Conservation (phyloP, 768 basidiomycete species). For the Tricholoma furcatifolium region DNA sequence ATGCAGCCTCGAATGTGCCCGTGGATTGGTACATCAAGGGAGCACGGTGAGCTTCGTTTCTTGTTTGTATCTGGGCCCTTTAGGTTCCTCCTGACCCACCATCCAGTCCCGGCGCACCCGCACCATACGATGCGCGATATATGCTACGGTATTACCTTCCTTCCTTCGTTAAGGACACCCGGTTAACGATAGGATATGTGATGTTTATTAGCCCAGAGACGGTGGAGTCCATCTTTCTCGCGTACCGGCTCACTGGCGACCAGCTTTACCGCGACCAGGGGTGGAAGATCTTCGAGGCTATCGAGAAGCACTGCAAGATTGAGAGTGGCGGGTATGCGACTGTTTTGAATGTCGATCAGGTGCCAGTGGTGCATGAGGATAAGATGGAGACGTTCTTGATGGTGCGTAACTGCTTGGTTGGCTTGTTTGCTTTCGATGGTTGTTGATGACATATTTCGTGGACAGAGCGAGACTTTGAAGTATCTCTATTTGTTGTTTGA, state of each 20-base stretch:
- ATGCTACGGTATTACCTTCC: conserved; percentile 66
- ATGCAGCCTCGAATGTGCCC: conserved; percentile 39
- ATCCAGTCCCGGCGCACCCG: conserved; percentile 34
- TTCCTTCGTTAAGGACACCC: neutral
- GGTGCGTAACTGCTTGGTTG: conserved; percentile 41
- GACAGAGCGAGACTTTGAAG: conserved; percentile 84
- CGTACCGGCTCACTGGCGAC: conserved; percentile 88
- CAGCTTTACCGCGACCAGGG: conserved; percentile 76
- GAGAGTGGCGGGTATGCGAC: conserved; percentile 82
- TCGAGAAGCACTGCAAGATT: conserved; percentile 78
- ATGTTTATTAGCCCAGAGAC: conserved; percentile 77
- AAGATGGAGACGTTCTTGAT: conserved; percentile 97
- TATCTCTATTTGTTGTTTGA: conserved; percentile 89
- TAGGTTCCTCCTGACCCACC: neutral
- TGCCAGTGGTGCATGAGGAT: conserved; percentile 69
- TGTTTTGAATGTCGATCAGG: conserved; percentile 80
- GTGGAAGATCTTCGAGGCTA: conserved; percentile 89
- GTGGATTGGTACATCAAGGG: conserved; percentile 94
- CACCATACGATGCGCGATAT: conserved; percentile 85
- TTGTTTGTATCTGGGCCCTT: neutral
- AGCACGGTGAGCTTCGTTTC: conserved; percentile 43
- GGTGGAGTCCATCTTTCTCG: conserved; percentile 89
- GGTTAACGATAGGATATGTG: neutral
- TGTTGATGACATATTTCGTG: neutral
- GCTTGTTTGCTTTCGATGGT: neutral